A percentile compares a stretch with the other conserved stretches of the same genome.
phyloP scores from a whole-genome alignment of 2,329 filamentous ascomycete species.

The Penicillium sp. region DNA sequence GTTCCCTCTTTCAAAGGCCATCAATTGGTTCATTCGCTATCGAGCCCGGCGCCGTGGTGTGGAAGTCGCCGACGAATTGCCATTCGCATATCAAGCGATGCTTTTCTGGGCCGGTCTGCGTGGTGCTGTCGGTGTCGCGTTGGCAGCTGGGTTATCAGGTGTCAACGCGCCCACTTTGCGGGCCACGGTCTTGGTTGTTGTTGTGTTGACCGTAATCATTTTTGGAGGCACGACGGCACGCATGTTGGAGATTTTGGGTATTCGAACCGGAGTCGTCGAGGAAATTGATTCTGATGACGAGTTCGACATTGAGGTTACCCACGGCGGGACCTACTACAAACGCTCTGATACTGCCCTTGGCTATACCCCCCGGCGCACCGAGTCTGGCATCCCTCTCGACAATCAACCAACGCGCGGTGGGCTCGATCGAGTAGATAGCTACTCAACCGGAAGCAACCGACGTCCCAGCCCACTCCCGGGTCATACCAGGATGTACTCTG shows the following conservation, averaged over 20 bases:
- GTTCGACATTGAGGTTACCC: constrained; percentile 87
- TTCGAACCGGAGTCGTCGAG: constrained; percentile 92
- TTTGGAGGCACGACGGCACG: constrained; percentile 96
- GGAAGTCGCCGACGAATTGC: constrained; percentile 82
- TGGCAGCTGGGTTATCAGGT: constrained; percentile 84
- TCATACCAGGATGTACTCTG: constrained; percentile 55
- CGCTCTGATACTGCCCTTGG: constrained; percentile 76
- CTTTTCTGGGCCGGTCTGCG: constrained; percentile 98
- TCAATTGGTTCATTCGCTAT: constrained; percentile 92
- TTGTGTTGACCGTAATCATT: constrained; percentile 97
- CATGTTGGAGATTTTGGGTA: constrained; percentile 97
- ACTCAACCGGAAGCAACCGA: constrained; percentile 60
- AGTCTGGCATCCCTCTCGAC: constrained; percentile 60
- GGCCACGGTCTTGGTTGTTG: constrained; percentile 95
- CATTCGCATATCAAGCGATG: constrained; percentile 98
- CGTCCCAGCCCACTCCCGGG: constrained; percentile 54
- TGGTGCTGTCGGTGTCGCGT: constrained; percentile 90
- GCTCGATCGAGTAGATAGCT: constrained; percentile 46
- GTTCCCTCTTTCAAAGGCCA: constrained; percentile 83
- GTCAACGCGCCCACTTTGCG: constrained; percentile 79
- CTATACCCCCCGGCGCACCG: constrained; percentile 67
- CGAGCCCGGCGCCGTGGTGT: constrained; percentile 74
- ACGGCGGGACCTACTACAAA: constrained; percentile 75
- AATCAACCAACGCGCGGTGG: constrained; percentile 41
- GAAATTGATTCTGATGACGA: constrained; percentile 98